Conservation (phyloP, 1,284 basidiomycete species). For the Somion occarium region DNA sequence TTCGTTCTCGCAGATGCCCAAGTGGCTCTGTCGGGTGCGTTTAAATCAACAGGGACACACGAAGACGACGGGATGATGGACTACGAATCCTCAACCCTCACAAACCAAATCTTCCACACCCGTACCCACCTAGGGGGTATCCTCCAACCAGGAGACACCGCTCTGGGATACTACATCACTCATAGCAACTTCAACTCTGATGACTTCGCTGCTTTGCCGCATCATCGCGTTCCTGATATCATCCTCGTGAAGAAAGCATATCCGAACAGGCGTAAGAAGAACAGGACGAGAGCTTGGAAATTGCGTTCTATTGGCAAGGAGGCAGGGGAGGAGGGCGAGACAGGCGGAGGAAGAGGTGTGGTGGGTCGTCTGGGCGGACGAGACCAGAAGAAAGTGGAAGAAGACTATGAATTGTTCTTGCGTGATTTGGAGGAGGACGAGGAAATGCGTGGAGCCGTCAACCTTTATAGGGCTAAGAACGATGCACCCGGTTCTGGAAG, state of each 20-base stretch:
- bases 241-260: constrained; percentile 95
- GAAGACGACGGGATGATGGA: constrained; percentile 54
- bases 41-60: constrained; percentile 43
- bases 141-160: constrained; percentile 93
- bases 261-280: constrained; percentile 92
- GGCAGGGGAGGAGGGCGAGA: constrained; percentile 78
- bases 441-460: constrained; percentile 86
- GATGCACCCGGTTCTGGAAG: constrained; percentile 45
- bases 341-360: constrained; percentile 72
- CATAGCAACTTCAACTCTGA: constrained; percentile 93
- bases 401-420: constrained; percentile 96
- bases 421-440: constrained; percentile 95
- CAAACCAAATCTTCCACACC: constrained; percentile 89
- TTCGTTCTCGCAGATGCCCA: constrained; percentile 91
- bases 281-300: constrained; percentile 82
- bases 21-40: constrained; percentile 83
- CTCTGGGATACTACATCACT: constrained; percentile 86
- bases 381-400: constrained; percentile 91
- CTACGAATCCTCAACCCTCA: constrained; percentile 45
- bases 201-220: constrained; percentile 73
- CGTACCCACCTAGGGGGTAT: constrained; percentile 95
- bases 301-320: constrained; percentile 94
- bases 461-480: constrained; percentile 75
- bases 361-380: constrained; percentile 87
- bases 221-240: constrained; percentile 83